These are phyloP conservation scores for Pleurozium schreberi DNA, from an alignment of 225 moss, liverwort and hornwort genomes.

Conservation along the genomic window DNA sequence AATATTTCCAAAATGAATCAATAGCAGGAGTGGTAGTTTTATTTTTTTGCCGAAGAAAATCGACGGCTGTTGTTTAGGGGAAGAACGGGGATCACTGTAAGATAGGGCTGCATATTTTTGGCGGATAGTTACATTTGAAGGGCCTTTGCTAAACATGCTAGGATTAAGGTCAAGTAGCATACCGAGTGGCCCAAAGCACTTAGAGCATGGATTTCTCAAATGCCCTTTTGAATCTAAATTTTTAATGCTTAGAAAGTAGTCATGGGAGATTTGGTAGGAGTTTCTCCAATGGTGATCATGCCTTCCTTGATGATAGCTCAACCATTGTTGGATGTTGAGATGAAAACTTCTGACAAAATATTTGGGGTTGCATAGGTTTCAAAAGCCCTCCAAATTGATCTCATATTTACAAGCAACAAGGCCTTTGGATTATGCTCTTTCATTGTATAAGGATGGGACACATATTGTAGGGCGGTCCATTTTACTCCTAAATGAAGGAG, in stretches of 20 bases:
- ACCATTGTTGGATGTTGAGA: neutral
- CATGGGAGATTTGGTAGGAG: rapidly evolving
- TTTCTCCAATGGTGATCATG: rapidly evolving
- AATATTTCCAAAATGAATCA: no score
- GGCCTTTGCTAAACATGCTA: neutral
- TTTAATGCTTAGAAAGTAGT: neutral
- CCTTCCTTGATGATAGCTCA: rapidly evolving
- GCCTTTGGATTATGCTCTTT: rapidly evolving
- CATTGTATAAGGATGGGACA: rapidly evolving
- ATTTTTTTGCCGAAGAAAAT: no score
- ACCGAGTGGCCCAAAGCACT: rapidly evolving
- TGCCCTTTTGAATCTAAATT: rapidly evolving
- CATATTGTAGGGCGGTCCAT: rapidly evolving
- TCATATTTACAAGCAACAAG: rapidly evolving
- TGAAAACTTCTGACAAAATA: neutral
- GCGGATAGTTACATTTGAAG: no score
- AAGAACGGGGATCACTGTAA: no score
- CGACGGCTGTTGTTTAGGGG: no score
- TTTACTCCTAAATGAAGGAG: rapidly evolving
- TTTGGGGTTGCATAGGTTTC: neutral
- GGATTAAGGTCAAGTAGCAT: neutral
- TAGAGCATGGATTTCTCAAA: no score
- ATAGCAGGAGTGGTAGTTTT: no score
- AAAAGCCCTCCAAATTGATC: neutral
- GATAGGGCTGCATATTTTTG: no score